Percentiles rank a stretch among this genome's conserved stretches.
phyloP scores from a whole-genome alignment of 2,329 filamentous ascomycete genomes.

The Talaromyces islandicus region DNA sequence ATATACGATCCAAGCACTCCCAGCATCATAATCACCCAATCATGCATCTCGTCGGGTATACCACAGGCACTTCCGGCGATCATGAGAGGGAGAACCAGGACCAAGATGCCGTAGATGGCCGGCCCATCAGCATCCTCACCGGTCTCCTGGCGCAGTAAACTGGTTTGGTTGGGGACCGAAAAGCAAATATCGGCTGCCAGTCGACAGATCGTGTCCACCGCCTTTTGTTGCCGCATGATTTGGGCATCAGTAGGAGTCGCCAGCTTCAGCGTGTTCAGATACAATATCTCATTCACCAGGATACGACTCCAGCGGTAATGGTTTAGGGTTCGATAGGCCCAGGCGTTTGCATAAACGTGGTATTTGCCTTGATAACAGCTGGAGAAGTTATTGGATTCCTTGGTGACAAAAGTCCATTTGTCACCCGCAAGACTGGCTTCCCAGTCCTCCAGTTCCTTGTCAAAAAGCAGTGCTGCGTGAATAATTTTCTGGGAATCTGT shows the following conservation, averaged over 20 bases:
- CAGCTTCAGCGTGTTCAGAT: constrained; percentile 9
- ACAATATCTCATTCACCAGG: constrained; percentile 18
- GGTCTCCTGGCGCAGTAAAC: constrained; percentile 1
- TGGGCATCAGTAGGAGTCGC: constrained; percentile 1
- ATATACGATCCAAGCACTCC: constrained; percentile 15
- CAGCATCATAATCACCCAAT: constrained; percentile 17
- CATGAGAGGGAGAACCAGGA: constrained; percentile 17
- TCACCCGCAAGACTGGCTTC: constrained; percentile 5
- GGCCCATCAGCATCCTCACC: constrained; percentile 2
- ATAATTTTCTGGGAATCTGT: not conserved
- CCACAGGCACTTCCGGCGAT: constrained; percentile 17
- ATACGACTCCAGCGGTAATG: constrained; percentile 19
- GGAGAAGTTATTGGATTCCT: constrained; percentile 10
- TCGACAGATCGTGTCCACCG: constrained; percentile 13
- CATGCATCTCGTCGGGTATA: constrained; percentile 15
- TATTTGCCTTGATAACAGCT: constrained; percentile 16
- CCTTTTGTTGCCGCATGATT: constrained; percentile 11
- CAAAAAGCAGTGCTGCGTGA: constrained; percentile 9
- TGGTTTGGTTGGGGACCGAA: constrained; percentile 16
- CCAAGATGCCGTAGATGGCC: constrained; percentile 19
- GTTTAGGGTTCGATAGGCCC: constrained; percentile 16
- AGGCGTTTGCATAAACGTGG: constrained; percentile 18
- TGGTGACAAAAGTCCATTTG: constrained; percentile 12
- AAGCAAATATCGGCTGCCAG: constrained; percentile 18
- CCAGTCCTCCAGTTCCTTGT: constrained; percentile 17